These are phyloP conservation scores for Botrytis medusae DNA, from an alignment of 2,329 filamentous ascomycete species.

Conservation along the genomic window DNA sequence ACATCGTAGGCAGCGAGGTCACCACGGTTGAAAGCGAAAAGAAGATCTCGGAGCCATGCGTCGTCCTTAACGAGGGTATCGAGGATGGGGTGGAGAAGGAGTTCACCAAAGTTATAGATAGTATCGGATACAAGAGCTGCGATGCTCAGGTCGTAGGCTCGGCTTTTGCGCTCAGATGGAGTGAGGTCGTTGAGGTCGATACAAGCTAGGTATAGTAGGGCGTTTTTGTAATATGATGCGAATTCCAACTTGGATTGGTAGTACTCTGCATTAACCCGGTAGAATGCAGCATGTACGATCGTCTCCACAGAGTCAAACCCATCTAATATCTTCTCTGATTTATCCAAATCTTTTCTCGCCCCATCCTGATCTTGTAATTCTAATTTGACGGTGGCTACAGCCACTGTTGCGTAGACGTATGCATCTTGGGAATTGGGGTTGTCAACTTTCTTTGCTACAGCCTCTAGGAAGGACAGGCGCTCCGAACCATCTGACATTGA, in stretches of 20 bases:
- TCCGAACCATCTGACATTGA: constrained; percentile 71
- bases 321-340: constrained; percentile 84
- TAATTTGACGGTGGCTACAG: constrained; percentile 84
- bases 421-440: constrained; percentile 92
- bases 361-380: constrained; percentile 76
- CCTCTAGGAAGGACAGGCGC: constrained; percentile 79
- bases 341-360: constrained; percentile 81
- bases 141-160: constrained; percentile 90
- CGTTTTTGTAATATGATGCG: constrained; percentile 94
- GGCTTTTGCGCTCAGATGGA: constrained; percentile 70
- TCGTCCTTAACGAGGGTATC: constrained; percentile 77
- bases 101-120: constrained; percentile 99
- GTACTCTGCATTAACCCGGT: constrained; percentile 91
- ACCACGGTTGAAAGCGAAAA: constrained; percentile 96
- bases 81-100: constrained; percentile 95
- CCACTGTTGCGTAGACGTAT: constrained; percentile 88
- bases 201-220: constrained; percentile 95
- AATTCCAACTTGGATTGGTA: constrained; percentile 92
- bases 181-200: constrained; percentile 78
- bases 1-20: constrained; percentile 86
- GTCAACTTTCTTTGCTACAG: constrained; percentile 84
- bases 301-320: constrained; percentile 93
- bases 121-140: constrained; percentile 89
- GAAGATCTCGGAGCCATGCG: constrained; percentile 88
- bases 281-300: constrained; percentile 93